Conservation (phyloP, 1,284 basidiomycete genomes). For the Cerioporus squamosus region DNA sequence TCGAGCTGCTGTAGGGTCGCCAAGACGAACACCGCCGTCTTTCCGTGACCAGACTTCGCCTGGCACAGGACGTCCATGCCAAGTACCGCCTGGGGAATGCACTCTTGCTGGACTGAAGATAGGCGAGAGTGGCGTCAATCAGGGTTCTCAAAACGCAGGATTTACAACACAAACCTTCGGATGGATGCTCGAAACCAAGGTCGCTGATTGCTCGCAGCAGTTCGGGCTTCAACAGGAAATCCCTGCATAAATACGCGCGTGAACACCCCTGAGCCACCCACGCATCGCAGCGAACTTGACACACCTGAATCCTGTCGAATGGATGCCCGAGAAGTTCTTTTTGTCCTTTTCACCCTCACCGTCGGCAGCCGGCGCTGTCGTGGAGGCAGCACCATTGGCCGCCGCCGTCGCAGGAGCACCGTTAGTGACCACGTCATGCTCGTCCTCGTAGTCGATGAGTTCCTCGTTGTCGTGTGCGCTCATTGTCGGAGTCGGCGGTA, state of each 20-base stretch:
- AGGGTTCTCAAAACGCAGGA: background rate
- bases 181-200: constrained; percentile 99
- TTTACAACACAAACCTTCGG: constrained; percentile 77
- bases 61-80: constrained; percentile 99
- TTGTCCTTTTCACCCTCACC: constrained; percentile 85
- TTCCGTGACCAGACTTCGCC: constrained; percentile 99
- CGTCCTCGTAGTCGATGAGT: constrained; percentile 94
- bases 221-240: constrained; percentile 98
- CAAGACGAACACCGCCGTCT: constrained; percentile 99
- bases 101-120: constrained; percentile 95
- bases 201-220: constrained; percentile 97
- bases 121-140: constrained; percentile 1
- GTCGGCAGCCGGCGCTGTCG: constrained; percentile 53
- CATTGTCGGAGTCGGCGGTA: constrained; percentile 45
- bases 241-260: constrained; percentile 52
- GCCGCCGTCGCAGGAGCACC: constrained; percentile 52
- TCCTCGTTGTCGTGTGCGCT: constrained; percentile 83
- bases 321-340: constrained; percentile 97
- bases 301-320: constrained; percentile 94
- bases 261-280: constrained; percentile 1
- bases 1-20: constrained; percentile 98
- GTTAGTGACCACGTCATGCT: constrained; percentile 82
- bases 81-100: constrained; percentile 98
- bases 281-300: constrained; percentile 24
- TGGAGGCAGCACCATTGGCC: constrained; percentile 54